phyloP scores from a whole-genome alignment of 495 filamentous ascomycete species.

The Staphylotrichum tortipilum region DNA sequence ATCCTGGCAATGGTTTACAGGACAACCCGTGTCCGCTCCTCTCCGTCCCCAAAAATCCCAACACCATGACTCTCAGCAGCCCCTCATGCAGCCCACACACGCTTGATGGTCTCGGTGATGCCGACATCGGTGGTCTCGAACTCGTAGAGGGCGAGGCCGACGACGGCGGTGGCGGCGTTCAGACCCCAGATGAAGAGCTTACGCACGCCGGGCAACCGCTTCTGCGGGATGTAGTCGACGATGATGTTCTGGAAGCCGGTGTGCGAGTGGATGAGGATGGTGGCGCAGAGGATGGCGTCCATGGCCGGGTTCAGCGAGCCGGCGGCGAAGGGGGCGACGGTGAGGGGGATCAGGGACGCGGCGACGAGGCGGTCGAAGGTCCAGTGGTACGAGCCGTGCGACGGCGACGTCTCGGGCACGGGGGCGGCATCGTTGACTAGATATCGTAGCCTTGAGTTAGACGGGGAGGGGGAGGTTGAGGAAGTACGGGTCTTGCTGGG shows the following conservation, averaged over 20 bases:
- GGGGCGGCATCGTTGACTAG: conserved; percentile 80
- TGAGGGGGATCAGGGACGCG: conserved; percentile 72
- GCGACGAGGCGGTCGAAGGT: conserved; percentile 81
- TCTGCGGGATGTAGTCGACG: conserved; percentile 79
- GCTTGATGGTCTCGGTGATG: conserved; percentile 76
- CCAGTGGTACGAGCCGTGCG: conserved; percentile 96
- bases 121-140: conserved; percentile 99
- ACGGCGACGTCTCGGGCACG: conserved; percentile 59
- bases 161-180: conserved; percentile 66
- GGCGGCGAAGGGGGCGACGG: conserved; percentile 82
- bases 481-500: no score
- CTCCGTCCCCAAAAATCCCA: neutral
- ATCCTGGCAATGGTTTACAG: conserved; percentile 2
- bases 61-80: neutral
- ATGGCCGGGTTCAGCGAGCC: conserved; percentile 81
- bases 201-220: conserved; percentile 57
- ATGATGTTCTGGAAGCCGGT: conserved; percentile 86
- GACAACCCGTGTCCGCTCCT: neutral
- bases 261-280: conserved; percentile 84
- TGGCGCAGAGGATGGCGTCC: conserved; percentile 76
- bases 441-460: conserved; percentile 1
- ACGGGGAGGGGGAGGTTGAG: neutral
- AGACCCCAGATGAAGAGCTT: conserved; percentile 65
- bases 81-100: conserved; percentile 66
- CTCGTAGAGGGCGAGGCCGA: conserved; percentile 86